phyloP scores from a whole-genome alignment of 2,329 filamentous ascomycete species.

The Ophiocordyceps australis region DNA sequence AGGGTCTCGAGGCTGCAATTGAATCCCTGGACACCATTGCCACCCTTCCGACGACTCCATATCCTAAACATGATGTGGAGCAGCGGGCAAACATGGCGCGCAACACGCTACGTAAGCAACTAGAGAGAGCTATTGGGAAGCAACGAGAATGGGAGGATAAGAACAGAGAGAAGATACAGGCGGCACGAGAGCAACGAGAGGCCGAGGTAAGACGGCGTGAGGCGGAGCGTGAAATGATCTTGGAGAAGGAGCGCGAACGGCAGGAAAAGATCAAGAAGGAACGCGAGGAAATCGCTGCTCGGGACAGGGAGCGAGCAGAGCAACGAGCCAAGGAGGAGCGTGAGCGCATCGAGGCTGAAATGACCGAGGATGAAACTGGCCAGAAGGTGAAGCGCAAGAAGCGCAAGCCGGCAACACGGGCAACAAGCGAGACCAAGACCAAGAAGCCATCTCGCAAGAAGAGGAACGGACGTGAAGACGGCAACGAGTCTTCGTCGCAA shows the following conservation, averaged over 20 bases:
- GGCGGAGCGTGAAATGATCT: slow-evolving; percentile 49
- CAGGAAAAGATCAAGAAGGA: slow-evolving; percentile 76
- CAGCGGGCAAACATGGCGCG: slow-evolving; percentile 94
- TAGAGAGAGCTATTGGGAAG: slow-evolving; percentile 66
- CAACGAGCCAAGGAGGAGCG: slow-evolving; percentile 26
- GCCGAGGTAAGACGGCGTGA: slow-evolving; percentile 63
- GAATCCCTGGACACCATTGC: slow-evolving; percentile 48
- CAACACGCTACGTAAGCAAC: slow-evolving; percentile 84
- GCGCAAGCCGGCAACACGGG: slow-evolving; percentile 33
- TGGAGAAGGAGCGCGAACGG: slow-evolving; percentile 53
- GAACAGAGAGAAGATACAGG: slow-evolving; percentile 73
- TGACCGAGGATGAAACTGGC: slow-evolving; percentile 67
- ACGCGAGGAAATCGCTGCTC: slow-evolving; percentile 60
- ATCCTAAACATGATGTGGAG: slow-evolving; percentile 78
- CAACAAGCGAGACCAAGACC: slow-evolving; percentile 21
- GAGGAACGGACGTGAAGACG: slow-evolving; percentile 16
- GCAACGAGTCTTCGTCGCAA: slow-evolving; percentile 22
- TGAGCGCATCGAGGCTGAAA: slow-evolving; percentile 43
- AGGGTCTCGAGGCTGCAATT: slow-evolving; percentile 75
- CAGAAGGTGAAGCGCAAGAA: slow-evolving; percentile 68
- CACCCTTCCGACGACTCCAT: slow-evolving; percentile 52
- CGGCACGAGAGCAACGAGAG: slow-evolving; percentile 64
- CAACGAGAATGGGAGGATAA: slow-evolving; percentile 87
- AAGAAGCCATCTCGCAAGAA: slow-evolving; percentile 40
- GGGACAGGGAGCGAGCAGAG: slow-evolving; percentile 55